phyloP scores from a whole-genome alignment of 2,329 filamentous ascomycete species.

The Aspergillus piperis region DNA sequence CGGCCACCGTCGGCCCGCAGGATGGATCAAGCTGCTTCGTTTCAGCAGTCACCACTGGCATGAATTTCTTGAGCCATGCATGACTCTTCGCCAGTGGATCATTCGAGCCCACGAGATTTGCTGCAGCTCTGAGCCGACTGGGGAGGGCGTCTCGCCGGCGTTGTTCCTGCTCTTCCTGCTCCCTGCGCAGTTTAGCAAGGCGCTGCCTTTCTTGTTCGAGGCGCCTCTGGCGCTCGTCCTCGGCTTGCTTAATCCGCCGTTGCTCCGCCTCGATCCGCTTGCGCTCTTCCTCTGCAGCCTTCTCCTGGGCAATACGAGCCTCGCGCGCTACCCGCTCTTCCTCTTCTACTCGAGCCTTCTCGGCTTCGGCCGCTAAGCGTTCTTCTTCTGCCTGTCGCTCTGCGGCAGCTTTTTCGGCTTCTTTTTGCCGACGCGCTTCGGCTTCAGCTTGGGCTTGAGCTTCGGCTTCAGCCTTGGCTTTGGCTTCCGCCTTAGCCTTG shows the following conservation, averaged over 20 bases:
- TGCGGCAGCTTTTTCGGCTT: conserved; percentile 32
- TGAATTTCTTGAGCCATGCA: conserved; percentile 48
- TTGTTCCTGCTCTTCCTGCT: conserved; percentile 49
- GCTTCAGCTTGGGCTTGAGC: conserved; percentile 16
- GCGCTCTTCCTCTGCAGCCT: conserved; percentile 46
- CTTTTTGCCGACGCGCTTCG: conserved; percentile 28
- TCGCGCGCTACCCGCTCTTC: conserved; percentile 36
- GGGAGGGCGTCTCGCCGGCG: conserved; percentile 50
- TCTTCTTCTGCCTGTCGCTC: conserved; percentile 36
- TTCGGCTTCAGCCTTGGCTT: conserved; percentile 20
- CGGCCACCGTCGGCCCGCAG: conserved; percentile 38
- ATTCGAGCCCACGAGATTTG: conserved; percentile 47
- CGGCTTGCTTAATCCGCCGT: conserved; percentile 46
- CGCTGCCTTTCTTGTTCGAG: conserved; percentile 46
- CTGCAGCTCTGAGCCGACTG: conserved; percentile 46
- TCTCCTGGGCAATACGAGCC: conserved; percentile 40
- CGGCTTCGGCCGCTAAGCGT: conserved; percentile 31
- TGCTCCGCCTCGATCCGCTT: conserved; percentile 47
- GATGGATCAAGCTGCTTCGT: conserved; percentile 46
- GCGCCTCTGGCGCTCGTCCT: conserved; percentile 48
- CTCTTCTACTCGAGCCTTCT: conserved; percentile 36
- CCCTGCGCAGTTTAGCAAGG: conserved; percentile 45
- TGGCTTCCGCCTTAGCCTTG: too few species aligned
- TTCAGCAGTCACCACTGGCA: conserved; percentile 48
- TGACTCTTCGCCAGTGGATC: conserved; percentile 45